A percentile compares a stretch with the other conserved stretches of the same genome.
Conservation (phyloP, 192 early-diverging fungal species). For the Coemansia sp. region DNA sequence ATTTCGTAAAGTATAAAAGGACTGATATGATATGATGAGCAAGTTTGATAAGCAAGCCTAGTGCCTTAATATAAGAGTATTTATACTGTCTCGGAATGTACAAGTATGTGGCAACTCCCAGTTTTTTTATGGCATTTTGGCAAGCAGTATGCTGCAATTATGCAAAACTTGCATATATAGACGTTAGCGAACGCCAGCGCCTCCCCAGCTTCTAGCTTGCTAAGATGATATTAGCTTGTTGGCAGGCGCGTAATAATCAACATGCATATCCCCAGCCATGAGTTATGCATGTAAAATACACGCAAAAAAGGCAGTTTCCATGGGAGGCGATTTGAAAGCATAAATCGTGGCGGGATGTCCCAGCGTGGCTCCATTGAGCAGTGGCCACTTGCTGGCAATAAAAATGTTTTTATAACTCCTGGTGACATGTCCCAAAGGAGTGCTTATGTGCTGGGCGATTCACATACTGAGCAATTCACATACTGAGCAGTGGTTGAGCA, state of each 20-base stretch:
- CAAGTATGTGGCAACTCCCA: neutral
- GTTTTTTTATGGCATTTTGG: neutral
- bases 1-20: neutral
- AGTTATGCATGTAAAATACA: neutral
- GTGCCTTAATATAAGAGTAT: neutral
- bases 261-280: neutral
- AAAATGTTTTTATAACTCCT: neutral
- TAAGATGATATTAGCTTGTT: neutral
- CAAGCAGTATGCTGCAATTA: conserved; percentile 13
- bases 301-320: neutral
- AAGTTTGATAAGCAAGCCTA: neutral
- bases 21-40: neutral
- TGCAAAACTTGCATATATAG: conserved; percentile 5
- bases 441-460: neutral
- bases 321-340: neutral
- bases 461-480: too few relatives aligned
- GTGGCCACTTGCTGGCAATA: neutral
- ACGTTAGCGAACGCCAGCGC: neutral
- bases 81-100: neutral
- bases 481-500: neutral
- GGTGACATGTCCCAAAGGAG: neutral
- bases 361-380: conserved; percentile 12
- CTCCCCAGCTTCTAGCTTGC: neutral
- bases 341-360: conserved; percentile 6
- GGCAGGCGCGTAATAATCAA: conserved; percentile 1